Base-by-base conservation (phyloP, 1,284 basidiomycete species). In the Pyrrhoderma lamaoense region DNA sequence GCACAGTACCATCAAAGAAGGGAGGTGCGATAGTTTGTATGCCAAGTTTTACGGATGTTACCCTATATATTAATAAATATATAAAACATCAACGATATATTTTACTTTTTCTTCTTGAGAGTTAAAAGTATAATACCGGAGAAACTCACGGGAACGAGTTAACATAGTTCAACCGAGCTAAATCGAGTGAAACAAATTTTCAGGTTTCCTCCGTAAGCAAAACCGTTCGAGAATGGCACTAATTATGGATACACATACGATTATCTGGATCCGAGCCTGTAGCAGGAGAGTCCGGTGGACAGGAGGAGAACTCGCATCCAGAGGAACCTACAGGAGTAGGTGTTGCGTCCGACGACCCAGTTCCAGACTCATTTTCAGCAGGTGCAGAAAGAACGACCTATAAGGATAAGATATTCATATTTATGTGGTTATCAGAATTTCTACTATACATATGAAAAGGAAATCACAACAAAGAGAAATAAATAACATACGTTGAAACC, bases 11-110 rank as follows among this genome's bases (percentile, higher is more conserved):
- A 25, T 47, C 46, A 55, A 75, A 73, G 56, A 72, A 69, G 46
- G 68, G 60, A 0, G 75, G 73, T 1, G 72, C 64, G 5, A 76
- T 62, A 0, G 70, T 74, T 57, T 77, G 69, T 16, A 78, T 73
- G 0, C 75, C 76, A 58, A 67, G 73, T 3, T 64, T 61, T 3
- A 70, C 74, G 1, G 75, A 60, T 54, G 75, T 73, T 4, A 74
- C 75, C 0, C 62, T 63, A 35, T 21, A 4, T 3, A 36, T 36
- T 14, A 13, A 25, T 16, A 27, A 3, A 45, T 16, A 22, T 9
- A 52, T n/a, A n/a, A n/a, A n/a, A n/a, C n/a, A n/a, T n/a, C n/a
- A n/a, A n/a, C n/a, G n/a, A n/a, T 22, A 35, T n/a, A 19, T 22
- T 44, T 11, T 5, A 31, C 16, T 36, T 19, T 25, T 22, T 8